These are phyloP conservation scores for Hanseniaspora vineae DNA, from an alignment of 805 yeast species.

Conservation along the genomic window DNA sequence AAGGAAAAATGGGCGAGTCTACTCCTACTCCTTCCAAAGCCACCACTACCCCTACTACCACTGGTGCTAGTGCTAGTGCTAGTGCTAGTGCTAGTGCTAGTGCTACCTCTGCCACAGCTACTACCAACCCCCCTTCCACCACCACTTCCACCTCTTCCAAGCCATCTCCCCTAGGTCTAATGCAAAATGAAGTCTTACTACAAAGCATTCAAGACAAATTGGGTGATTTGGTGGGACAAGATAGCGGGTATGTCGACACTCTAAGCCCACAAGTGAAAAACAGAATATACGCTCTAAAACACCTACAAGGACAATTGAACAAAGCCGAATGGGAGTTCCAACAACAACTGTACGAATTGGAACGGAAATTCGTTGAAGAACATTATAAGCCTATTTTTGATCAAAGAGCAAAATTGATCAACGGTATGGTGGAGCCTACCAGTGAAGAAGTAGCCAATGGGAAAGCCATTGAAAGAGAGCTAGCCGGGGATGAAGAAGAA, in stretches of 20 bases:
- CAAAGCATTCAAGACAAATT: constrained; percentile 85
- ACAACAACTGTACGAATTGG: constrained; percentile 73
- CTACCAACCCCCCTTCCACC: background rate
- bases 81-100: background rate
- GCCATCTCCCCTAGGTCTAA: background rate
- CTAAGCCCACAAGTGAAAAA: constrained; percentile 63
- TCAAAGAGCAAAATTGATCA: constrained; percentile 57
- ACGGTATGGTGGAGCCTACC: constrained; percentile 67
- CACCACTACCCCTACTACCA: no score
- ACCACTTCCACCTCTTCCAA: background rate
- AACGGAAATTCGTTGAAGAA: constrained; percentile 58
- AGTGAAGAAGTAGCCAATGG: constrained; percentile 70
- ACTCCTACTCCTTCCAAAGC: no score
- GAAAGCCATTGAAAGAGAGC: constrained; percentile 49
- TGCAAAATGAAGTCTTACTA: constrained; percentile 26
- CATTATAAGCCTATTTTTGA: constrained; percentile 60
- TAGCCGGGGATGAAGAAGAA: constrained; percentile 30
- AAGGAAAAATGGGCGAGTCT: no score
- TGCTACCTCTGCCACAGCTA: constrained; percentile 14
- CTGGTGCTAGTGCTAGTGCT: background rate
- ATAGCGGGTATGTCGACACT: constrained; percentile 72
- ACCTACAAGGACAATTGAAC: constrained; percentile 67
- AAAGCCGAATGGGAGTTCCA: constrained; percentile 85
- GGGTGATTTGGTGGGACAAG: constrained; percentile 71
- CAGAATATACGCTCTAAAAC: constrained; percentile 71